Conservation (phyloP, 345 rosid genomes). For the Lepidium didymum region DNA sequence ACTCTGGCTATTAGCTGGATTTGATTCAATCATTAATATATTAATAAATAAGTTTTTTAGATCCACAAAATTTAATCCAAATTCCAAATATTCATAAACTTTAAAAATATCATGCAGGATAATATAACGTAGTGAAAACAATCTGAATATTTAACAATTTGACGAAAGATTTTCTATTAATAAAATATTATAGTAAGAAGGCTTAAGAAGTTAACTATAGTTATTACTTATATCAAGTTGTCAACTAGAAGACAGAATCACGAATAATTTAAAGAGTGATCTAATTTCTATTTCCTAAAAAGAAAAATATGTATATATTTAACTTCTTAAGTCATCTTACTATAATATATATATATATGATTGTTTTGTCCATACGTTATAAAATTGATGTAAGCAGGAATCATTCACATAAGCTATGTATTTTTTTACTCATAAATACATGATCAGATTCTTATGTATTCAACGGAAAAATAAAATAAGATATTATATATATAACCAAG, state of each 20-base stretch:
- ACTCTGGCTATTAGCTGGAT: constrained; percentile 67
- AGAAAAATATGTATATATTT: not conserved
- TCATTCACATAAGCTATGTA: not conserved
- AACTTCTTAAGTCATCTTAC: too few species aligned
- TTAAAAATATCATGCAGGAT: too few species aligned
- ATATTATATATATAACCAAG: not conserved
- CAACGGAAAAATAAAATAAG: not conserved
- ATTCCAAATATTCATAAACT: too few species aligned
- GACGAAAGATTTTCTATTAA: too few species aligned
- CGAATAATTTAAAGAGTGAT: not conserved
- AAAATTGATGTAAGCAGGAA: not conserved
- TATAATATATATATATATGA: too few species aligned
- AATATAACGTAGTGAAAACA: too few species aligned
- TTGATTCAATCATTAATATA: not conserved
- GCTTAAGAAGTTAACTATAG: not conserved
- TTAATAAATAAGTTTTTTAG: too few species aligned
- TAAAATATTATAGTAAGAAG: too few species aligned
- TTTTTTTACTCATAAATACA: not conserved
- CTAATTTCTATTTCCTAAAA: not conserved
- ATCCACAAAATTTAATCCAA: too few species aligned
- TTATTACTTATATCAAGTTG: not conserved
- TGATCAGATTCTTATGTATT: not conserved
- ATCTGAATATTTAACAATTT: too few species aligned
- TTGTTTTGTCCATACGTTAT: not conserved
- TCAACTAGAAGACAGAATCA: not conserved